phyloP scores from a whole-genome alignment of 257 asterid genomes.

The Solanum boliviense region DNA sequence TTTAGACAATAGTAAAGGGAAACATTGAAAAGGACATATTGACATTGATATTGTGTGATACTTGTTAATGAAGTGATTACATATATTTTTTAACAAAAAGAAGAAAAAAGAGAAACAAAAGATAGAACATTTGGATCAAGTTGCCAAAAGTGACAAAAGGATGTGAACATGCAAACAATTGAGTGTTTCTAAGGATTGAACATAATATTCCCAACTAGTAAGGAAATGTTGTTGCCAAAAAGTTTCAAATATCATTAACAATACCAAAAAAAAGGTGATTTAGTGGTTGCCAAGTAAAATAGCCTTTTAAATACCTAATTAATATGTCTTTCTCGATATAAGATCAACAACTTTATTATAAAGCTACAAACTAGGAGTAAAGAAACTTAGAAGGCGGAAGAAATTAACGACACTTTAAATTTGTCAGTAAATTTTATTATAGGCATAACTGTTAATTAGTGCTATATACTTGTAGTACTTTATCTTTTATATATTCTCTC shows the following conservation, averaged over 20 bases:
- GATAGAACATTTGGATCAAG: neutral
- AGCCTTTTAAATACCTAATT: neutral
- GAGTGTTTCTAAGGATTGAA: neutral
- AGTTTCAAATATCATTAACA: neutral
- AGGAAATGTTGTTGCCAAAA: neutral
- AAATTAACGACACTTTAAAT: too few species aligned
- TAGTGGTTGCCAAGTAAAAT: neutral
- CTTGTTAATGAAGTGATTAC: neutral
- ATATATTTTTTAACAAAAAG: neutral
- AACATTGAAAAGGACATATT: neutral
- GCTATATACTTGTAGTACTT: neutral
- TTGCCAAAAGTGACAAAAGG: neutral
- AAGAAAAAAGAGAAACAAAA: neutral
- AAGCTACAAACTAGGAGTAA: neutral
- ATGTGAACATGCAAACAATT: neutral
- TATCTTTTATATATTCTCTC: neutral
- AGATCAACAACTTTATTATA: neutral
- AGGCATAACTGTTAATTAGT: neutral
- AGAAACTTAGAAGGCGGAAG: neutral
- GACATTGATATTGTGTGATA: neutral
- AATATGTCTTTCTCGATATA: neutral
- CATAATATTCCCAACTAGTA: neutral
- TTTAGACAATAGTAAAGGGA: conserved; percentile 1
- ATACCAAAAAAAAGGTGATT: neutral
- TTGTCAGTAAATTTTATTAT: neutral